Evolutionary conservation across 2,329 filamentous ascomycete genomes (phyloP).

Genomic region (Aspergillus chevalieri): DNA sequence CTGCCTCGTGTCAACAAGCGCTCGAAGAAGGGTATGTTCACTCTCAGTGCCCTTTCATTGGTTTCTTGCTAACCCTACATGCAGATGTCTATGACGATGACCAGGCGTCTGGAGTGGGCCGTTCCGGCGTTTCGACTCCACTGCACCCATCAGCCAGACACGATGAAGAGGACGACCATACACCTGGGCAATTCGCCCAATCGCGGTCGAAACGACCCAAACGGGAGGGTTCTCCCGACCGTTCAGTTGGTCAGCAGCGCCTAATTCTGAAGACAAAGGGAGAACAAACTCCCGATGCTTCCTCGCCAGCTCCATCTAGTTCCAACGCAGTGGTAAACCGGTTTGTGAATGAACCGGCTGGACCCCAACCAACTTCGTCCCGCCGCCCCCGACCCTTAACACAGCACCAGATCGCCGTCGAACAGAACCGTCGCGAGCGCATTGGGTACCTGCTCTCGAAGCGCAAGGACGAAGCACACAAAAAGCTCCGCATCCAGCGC

Average conservation of each 20-base stretch:
- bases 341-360: constrained; percentile 30
- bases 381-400: constrained; percentile 44
- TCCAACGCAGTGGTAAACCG: constrained; percentile 38
- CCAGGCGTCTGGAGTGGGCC: constrained; percentile 19
- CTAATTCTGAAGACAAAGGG: constrained; percentile 41
- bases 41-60: constrained; percentile 1
- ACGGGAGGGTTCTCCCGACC: constrained; percentile 31
- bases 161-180: constrained; percentile 36
- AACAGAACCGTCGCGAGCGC: constrained; percentile 43
- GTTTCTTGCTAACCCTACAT: constrained; percentile 3
- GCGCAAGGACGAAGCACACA: constrained; percentile 34
- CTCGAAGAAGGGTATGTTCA: constrained; percentile 35
- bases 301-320: constrained; percentile 40
- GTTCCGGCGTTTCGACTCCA: constrained; percentile 32
- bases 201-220: constrained; percentile 36
- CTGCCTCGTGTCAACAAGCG: constrained; percentile 41
- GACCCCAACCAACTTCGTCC: constrained; percentile 22
- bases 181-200: constrained; percentile 30
- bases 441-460: constrained; percentile 44
- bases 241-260: constrained; percentile 33
- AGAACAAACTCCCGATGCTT: constrained; percentile 37
- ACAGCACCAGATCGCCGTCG: constrained; percentile 45
- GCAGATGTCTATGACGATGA: constrained; percentile 31
- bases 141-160: constrained; percentile 32
- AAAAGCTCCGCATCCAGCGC: constrained; percentile 31